phyloP scores from a whole-genome alignment of 2,329 filamentous ascomycete genomes.

The Neodidymelliopsis sp. region DNA sequence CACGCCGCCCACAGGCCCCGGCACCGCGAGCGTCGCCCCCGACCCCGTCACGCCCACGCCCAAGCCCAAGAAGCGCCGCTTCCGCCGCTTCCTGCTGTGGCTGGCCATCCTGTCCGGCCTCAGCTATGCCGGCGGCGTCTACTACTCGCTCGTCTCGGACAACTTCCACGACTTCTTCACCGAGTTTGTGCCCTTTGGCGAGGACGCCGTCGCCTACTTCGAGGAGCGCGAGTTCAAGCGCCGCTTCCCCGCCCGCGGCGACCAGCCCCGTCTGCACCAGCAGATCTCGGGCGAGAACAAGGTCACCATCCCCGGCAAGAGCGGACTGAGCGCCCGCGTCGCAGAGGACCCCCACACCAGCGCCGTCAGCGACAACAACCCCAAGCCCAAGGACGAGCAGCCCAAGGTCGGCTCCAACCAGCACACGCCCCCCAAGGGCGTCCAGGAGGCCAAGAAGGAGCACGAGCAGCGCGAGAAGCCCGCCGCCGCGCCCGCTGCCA shows the following conservation, averaged over 20 bases:
- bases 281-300: conserved; percentile 67
- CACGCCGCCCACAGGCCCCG: conserved; percentile 52
- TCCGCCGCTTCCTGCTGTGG: conserved; percentile 79
- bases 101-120: conserved; percentile 78
- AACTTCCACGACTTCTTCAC: conserved; percentile 99
- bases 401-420: conserved; percentile 38
- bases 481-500: conserved; percentile 33
- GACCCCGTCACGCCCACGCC: conserved; percentile 58
- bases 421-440: conserved; percentile 27
- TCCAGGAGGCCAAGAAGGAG: conserved; percentile 43
- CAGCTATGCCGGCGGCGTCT: conserved; percentile 86
- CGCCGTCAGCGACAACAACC: conserved; percentile 60
- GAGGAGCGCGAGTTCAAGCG: conserved; percentile 94
- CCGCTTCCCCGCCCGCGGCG: conserved; percentile 69
- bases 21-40: conserved; percentile 52
- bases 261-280: conserved; percentile 52
- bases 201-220: conserved; percentile 92
- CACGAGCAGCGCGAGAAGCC: conserved; percentile 37
- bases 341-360: conserved; percentile 72
- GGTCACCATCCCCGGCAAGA: conserved; percentile 84
- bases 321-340: conserved; percentile 82
- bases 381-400: conserved; percentile 20
- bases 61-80: conserved; percentile 68
- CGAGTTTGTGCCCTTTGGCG: conserved; percentile 92
- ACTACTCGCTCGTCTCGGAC: conserved; percentile 91